Conservation (phyloP, 129 eudicot species). For the Flaveria robusta region DNA sequence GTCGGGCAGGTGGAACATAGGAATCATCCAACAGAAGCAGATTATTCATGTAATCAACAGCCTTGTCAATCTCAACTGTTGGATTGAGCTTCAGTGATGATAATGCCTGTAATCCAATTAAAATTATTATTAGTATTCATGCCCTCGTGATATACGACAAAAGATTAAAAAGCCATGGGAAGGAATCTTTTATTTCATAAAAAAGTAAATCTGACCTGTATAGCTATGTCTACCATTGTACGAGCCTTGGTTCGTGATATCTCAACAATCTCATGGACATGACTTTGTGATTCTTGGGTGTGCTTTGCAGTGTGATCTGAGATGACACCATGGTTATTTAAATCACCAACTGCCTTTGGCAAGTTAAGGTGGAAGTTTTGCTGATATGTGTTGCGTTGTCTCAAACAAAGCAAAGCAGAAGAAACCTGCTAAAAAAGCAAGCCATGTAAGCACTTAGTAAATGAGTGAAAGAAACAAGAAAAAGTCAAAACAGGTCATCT, state of each 20-base stretch:
- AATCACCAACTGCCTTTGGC: slow-evolving; percentile 42
- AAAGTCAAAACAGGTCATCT: not conserved
- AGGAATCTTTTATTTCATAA: not conserved
- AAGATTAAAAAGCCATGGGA: not conserved
- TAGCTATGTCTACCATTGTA: slow-evolving; percentile 80
- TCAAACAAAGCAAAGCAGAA: slow-evolving; percentile 66
- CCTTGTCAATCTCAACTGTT: slow-evolving; percentile 59
- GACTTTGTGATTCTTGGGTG: slow-evolving; percentile 55
- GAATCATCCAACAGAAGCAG: slow-evolving; percentile 56
- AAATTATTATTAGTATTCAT: slow-evolving; percentile 14
- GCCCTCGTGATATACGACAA: not conserved
- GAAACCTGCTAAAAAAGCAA: slow-evolving; percentile 55
- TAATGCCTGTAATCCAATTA: slow-evolving; percentile 52
- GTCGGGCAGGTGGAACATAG: slow-evolving; percentile 32
- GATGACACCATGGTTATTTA: slow-evolving; percentile 38
- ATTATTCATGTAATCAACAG: slow-evolving; percentile 68
- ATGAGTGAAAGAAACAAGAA: not conserved
- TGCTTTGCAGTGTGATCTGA: slow-evolving; percentile 44
- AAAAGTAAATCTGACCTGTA: slow-evolving; percentile 57
- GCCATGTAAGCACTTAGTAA: not conserved
- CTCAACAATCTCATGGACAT: slow-evolving; percentile 70
- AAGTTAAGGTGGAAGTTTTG: slow-evolving; percentile 41
- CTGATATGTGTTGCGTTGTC: slow-evolving; percentile 74
- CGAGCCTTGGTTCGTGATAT: slow-evolving; percentile 76
- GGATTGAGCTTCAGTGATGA: slow-evolving; percentile 51